Base-by-base conservation (phyloP, 1,284 basidiomycete species). In the Schizophyllum amplum region DNA sequence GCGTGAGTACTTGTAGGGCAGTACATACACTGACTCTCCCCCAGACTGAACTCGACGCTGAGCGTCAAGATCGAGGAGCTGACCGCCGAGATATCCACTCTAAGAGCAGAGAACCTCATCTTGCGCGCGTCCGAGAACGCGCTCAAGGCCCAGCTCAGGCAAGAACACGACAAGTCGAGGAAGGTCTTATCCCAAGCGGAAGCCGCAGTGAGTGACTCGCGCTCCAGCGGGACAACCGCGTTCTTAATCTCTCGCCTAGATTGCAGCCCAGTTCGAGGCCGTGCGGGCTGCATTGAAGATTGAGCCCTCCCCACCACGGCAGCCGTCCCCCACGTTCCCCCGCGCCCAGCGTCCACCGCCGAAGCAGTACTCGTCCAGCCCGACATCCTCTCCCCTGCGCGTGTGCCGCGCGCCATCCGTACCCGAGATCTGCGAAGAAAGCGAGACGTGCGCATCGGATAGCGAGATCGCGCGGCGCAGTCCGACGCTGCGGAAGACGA, bases 61-160 rank as follows among this genome's bases (percentile, higher is more conserved):
- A 89, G 86, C 69, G 76, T 87, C 59, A 83, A 87, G 56, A 85
- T 92, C 66, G 89, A 92, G 69, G 89, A 92, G 68, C 80, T 92
- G 58, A 88, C 90, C 66, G 76, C 82, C 27, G 85, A 91, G 70
- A 84, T 92, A 70, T 86, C 88, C 51, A 79, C 80, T 24, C 79
- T 92, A 48, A 83, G 88, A 61, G 82, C 84, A 61, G 89, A 92
- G 75, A 92, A 92, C 71, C 78, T 92, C 50, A 82, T 86, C 54
- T 75, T 92, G 63, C 83, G 87, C 55, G 83, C 86, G 61, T 86
- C 87, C 23, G 86, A 90, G 71, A 88, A 91, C 65, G 80, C 85
- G 17, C 80, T 92, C 50, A 72, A 79, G 11, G 74, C 85, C 23
- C 84, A 90, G 66, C 78, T 92, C 59, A 90, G 86, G 74, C 82